Evolutionary conservation across 1,284 basidiomycete species (phyloP).

Genomic region (Cerrena zonata): DNA sequence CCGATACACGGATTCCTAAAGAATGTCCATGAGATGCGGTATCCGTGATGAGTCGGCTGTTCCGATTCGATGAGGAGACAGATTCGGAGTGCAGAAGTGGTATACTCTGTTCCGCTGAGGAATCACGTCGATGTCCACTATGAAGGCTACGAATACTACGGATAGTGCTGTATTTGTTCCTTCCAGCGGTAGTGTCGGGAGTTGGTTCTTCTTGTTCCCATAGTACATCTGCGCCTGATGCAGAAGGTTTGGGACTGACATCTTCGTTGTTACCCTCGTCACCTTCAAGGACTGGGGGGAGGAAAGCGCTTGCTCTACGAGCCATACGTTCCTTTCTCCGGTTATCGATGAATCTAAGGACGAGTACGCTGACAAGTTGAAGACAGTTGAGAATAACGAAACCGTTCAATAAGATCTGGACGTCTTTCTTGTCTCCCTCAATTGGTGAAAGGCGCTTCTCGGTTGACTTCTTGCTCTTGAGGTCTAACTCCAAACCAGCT

Average conservation of each 20-base stretch:
- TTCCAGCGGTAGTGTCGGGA: neutral
- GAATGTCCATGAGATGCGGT: conserved; percentile 6
- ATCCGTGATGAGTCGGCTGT: conserved; percentile 19
- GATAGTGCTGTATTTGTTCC: conserved; percentile 7
- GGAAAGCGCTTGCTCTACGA: conserved; percentile 15
- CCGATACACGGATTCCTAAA: conserved; percentile 25
- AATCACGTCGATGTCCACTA: conserved; percentile 14
- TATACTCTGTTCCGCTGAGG: conserved; percentile 21
- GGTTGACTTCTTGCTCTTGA: conserved; percentile 29
- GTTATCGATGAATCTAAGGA: conserved; percentile 42
- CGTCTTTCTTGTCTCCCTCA: conserved; percentile 22
- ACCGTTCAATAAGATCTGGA: conserved; percentile 51
- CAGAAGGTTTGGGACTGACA: conserved; percentile 6
- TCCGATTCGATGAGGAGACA: conserved; percentile 16
- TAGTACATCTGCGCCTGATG: conserved; percentile 2
- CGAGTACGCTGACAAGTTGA: conserved; percentile 49
- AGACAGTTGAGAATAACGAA: conserved; percentile 57
- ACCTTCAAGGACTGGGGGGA: conserved; percentile 17
- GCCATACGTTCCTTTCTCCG: conserved; percentile 27
- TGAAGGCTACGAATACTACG: conserved; percentile 17
- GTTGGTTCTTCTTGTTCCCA: conserved; percentile 11
- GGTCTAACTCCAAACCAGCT: conserved; percentile 59
- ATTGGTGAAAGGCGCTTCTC: conserved; percentile 5
- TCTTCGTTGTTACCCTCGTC: conserved; percentile 6
- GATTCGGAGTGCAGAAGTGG: conserved; percentile 19